Evolutionary conservation across 441 rosid genomes (phyloP).

Genomic region (Gossypium laxum): DNA sequence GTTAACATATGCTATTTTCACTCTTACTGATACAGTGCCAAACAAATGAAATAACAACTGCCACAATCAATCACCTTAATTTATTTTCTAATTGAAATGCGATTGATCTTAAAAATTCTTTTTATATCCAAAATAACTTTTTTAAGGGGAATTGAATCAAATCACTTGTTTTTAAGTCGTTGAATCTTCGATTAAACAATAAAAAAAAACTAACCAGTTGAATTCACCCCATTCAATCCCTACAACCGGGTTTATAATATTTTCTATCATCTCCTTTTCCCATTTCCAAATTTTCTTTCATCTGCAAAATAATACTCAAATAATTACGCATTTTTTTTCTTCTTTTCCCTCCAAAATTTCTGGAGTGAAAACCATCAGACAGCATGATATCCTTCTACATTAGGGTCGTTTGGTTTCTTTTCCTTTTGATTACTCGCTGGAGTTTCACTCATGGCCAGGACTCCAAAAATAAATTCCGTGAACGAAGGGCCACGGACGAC

Average conservation of each 20-base stretch:
- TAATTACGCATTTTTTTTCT: background rate
- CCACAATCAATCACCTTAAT: too few relatives aligned
- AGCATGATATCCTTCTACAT: constrained; percentile 32
- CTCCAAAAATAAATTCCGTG: constrained; percentile 59
- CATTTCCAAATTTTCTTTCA: background rate
- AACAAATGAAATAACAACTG: too few relatives aligned
- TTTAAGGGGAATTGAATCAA: too few relatives aligned
- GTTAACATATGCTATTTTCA: too few relatives aligned
- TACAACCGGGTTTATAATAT: background rate
- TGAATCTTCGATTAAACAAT: too few relatives aligned
- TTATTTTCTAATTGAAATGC: too few relatives aligned
- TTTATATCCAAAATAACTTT: too few relatives aligned
- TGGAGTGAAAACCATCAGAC: constrained; percentile 10
- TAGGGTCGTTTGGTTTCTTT: constrained; percentile 32
- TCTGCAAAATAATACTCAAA: background rate
- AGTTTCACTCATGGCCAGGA: constrained; percentile 33
- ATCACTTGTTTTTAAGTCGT: too few relatives aligned
- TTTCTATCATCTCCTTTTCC: background rate
- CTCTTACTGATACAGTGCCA: too few relatives aligned
- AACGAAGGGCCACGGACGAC: constrained; percentile 74
- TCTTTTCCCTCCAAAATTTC: background rate
- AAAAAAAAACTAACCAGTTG: too few relatives aligned
- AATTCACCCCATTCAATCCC: too few relatives aligned
- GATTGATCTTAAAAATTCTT: too few relatives aligned
- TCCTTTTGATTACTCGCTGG: constrained; percentile 28